A percentile compares a stretch with the other conserved stretches of the same genome.
Conservation (phyloP, 2,329 filamentous ascomycete genomes). For the Fusarium anguioides region DNA sequence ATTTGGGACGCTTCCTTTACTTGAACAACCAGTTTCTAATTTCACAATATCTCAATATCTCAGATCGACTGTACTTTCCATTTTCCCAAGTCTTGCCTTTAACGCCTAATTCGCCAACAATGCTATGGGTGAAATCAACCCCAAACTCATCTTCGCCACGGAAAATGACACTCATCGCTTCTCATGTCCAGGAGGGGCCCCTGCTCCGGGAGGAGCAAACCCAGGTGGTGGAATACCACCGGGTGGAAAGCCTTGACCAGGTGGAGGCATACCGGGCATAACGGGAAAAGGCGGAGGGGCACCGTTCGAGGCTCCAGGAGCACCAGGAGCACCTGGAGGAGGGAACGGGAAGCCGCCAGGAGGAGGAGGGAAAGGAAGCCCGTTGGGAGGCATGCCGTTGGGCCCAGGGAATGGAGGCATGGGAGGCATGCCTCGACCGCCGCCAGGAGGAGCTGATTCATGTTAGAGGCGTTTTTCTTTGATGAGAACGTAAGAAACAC, state of each 20-base stretch:
- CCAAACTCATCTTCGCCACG: conserved; percentile 14
- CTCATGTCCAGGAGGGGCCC: conserved; percentile 54
- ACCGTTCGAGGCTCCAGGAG: conserved; percentile 43
- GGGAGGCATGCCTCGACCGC: conserved; percentile 61
- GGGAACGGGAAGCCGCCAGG: conserved; percentile 51
- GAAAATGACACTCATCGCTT: conserved; percentile 48
- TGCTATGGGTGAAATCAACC: conserved; percentile 40
- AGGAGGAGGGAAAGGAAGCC: conserved; percentile 51
- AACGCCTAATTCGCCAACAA: conserved; percentile 51
- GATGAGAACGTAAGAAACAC: conserved; percentile 43
- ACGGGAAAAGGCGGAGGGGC: conserved; percentile 48
- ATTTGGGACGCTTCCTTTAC: not conserved
- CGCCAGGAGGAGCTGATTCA: conserved; percentile 59
- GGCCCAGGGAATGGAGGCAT: conserved; percentile 57
- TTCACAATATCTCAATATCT: conserved; percentile 5
- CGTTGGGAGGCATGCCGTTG: conserved; percentile 58
- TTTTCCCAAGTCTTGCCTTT: conserved; percentile 30
- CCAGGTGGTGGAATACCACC: conserved; percentile 49
- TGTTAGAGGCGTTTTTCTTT: conserved; percentile 19
- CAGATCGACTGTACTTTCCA: conserved; percentile 12
- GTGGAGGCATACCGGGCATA: conserved; percentile 53
- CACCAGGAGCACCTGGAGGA: conserved; percentile 49
- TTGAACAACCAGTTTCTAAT: not conserved
- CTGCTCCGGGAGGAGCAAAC: conserved; percentile 50
- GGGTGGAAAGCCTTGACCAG: conserved; percentile 58